Evolutionary conservation across 257 asterid species (phyloP).

Genomic region (Solanum corneliomulleri): DNA sequence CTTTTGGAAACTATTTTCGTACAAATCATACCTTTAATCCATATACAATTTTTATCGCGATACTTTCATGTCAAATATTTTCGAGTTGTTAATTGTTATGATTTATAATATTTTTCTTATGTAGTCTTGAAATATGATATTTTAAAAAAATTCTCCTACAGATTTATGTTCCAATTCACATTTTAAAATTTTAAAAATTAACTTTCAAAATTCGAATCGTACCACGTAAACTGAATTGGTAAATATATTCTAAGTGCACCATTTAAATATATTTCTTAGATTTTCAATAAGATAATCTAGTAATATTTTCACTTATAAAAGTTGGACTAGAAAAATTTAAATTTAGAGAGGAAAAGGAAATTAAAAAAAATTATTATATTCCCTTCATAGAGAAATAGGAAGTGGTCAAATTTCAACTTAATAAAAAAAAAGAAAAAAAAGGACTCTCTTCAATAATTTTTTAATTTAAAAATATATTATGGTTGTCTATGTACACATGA

Average conservation of each 20-base stretch:
- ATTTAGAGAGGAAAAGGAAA: not conserved
- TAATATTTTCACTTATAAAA: not conserved
- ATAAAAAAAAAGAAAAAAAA: not conserved
- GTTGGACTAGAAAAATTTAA: not conserved
- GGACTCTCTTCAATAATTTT: not conserved
- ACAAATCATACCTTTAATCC: too few species aligned
- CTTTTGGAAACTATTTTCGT: too few species aligned
- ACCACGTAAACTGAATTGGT: accelerated
- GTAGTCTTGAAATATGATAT: too few species aligned
- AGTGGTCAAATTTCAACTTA: not conserved
- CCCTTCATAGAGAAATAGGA: not conserved
- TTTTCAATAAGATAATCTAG: not conserved
- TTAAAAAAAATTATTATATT: not conserved
- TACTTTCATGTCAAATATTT: too few species aligned
- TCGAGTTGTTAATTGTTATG: too few species aligned
- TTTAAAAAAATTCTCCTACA: too few species aligned
- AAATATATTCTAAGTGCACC: not conserved
- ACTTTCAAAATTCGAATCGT: not conserved
- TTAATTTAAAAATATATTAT: not conserved
- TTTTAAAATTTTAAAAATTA: too few species aligned
- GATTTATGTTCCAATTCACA: not conserved
- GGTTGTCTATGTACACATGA: not conserved
- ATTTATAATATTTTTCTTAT: too few species aligned
- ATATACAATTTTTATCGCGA: too few species aligned
- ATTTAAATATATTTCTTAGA: not conserved